Base-by-base conservation (phyloP, 345 rosid species). In the Adansonia digitata region DNA sequence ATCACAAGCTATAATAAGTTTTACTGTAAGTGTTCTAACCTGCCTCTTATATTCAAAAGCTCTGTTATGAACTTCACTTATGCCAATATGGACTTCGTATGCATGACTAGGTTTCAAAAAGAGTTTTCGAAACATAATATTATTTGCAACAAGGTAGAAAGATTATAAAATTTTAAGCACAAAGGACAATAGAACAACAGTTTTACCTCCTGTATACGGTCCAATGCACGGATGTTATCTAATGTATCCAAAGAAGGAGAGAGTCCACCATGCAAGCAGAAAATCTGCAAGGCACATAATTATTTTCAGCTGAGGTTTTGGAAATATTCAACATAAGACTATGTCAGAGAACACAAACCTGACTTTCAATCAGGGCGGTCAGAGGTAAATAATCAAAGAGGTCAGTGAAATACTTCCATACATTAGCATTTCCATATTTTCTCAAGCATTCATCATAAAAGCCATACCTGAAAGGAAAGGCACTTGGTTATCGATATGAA, bases 191-290 rank as follows among this genome's bases (percentile, higher is more conserved):
- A 18, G 22, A 48, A 53, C 39, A 24, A 69, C 45, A 27, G 17
- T 27, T 61, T 18, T 85, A 91, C 97, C 91, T 91, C 97, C 73
- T 91, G 97, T 80, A 89, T 89, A 91, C n/a, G n/a, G n/a, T n/a
- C n/a, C n/a, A n/a, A n/a, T n/a, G n/a, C n/a, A n/a, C n/a, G n/a
- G n/a, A n/a, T n/a, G n/a, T n/a, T n/a, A n/a, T n/a, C n/a, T n/a
- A n/a, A n/a, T n/a, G n/a, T n/a, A n/a, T n/a, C n/a, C n/a, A n/a
- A n/a, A n/a, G n/a, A n/a, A n/a, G n/a, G n/a, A n/a, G n/a, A n/a
- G n/a, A n/a, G n/a, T n/a, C n/a, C n/a, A n/a, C n/a, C n/a, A n/a
- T n/a, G n/a, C n/a, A n/a, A n/a, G n/a, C n/a, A n/a, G n/a, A n/a
- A 86, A 68, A 86, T 69, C 90, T 86, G 70, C 59, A 66, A 57